These are phyloP conservation scores for Xylaria palmicola DNA, from an alignment of 495 filamentous ascomycete genomes.

Conservation along the genomic window DNA sequence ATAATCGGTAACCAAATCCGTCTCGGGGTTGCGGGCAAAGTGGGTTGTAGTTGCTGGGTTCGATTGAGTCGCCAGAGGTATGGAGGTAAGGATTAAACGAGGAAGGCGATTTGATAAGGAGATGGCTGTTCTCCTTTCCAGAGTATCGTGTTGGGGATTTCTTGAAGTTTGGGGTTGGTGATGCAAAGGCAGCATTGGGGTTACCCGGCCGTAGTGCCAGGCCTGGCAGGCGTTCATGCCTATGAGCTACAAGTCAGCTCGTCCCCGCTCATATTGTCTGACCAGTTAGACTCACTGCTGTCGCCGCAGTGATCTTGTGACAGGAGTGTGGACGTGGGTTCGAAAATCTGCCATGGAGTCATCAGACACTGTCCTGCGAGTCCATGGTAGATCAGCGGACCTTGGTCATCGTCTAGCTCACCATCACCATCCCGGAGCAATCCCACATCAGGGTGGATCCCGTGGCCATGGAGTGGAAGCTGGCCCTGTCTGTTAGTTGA, in stretches of 20 bases:
- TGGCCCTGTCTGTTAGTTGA: constrained; percentile 17
- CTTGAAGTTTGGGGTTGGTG: constrained; percentile 16
- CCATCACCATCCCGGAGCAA: constrained; percentile 5
- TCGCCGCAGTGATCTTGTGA: constrained; percentile 14
- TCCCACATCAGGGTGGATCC: constrained; percentile 13
- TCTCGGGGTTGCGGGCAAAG: constrained; percentile 38
- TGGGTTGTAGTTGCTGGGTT: constrained; percentile 41
- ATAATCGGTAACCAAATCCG: constrained; percentile 34
- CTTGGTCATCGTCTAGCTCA: constrained; percentile 14
- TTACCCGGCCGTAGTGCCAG: constrained; percentile 30
- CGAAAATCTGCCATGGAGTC: constrained; percentile 20
- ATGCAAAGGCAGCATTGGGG: constrained; percentile 28
- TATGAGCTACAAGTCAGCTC: constrained; percentile 21
- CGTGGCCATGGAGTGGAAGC: constrained; percentile 24
- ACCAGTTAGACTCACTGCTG: constrained; percentile 27
- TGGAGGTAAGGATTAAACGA: constrained; percentile 34
- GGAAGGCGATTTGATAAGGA: constrained; percentile 18
- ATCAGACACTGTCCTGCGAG: constrained; percentile 21
- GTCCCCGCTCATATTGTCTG: constrained; percentile 5
- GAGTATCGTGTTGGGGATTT: constrained; percentile 18
- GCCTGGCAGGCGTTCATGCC: constrained; percentile 22
- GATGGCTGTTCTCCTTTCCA: constrained; percentile 26
- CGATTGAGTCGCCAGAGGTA: constrained; percentile 28
- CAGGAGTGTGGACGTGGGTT: constrained; percentile 12
- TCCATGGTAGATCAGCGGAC: constrained; percentile 17